Conservation (phyloP, 768 basidiomycete species). For the Naematelia aurantialba region DNA sequence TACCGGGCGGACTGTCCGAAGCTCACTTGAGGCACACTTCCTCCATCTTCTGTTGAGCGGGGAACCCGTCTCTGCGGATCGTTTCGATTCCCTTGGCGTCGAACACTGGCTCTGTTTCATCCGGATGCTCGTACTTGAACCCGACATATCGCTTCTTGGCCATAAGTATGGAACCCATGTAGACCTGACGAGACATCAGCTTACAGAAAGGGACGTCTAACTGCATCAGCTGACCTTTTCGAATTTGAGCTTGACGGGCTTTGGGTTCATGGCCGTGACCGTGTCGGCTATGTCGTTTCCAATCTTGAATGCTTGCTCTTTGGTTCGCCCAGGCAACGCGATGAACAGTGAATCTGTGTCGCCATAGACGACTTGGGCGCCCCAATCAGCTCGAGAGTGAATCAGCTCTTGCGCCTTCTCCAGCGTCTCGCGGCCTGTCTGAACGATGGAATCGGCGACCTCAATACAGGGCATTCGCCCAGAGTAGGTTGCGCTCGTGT, state of each 20-base stretch:
- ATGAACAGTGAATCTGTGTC: slow-evolving; percentile 97
- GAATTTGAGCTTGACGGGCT: slow-evolving; percentile 92
- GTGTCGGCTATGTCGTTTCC: slow-evolving; percentile 87
- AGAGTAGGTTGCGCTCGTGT: slow-evolving; percentile 88
- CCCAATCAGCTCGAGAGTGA: slow-evolving; percentile 75
- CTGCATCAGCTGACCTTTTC: slow-evolving; percentile 66
- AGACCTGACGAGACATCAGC: slow-evolving; percentile 61
- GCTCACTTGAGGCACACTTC: slow-evolving; percentile 79
- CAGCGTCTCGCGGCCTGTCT: slow-evolving; percentile 89
- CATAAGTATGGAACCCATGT: slow-evolving; percentile 88
- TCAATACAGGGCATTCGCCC: slow-evolving; percentile 98
- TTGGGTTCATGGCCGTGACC: slow-evolving; percentile 79
- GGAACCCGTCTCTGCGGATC: slow-evolving; percentile 84
- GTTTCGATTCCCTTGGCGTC: slow-evolving; percentile 99
- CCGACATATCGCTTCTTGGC: slow-evolving; percentile 99
- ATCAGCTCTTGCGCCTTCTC: slow-evolving; percentile 87
- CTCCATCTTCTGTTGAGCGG: slow-evolving; percentile 86
- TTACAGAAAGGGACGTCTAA: background rate
- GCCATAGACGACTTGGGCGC: slow-evolving; percentile 88
- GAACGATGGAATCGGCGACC: slow-evolving; percentile 96
- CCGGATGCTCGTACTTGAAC: slow-evolving; percentile 83
- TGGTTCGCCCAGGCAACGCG: slow-evolving; percentile 82
- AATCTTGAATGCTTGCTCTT: slow-evolving; percentile 87
- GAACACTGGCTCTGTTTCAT: slow-evolving; percentile 73
- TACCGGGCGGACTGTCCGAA: background rate